phyloP scores from a whole-genome alignment of 2,329 filamentous ascomycete species.

The Ustilaginoidea virens region DNA sequence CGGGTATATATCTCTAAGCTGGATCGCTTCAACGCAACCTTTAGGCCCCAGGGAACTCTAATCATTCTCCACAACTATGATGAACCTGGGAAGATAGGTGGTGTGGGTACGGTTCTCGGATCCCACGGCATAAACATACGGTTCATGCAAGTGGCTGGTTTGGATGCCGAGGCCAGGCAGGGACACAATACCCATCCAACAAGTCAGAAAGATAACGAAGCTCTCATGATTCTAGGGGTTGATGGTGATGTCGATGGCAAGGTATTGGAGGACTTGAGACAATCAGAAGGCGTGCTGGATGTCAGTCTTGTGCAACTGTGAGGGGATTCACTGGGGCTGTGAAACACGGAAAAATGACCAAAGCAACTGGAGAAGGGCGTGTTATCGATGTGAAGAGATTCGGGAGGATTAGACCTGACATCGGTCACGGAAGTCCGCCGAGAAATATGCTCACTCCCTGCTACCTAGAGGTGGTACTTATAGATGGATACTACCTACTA shows the following conservation, averaged over 20 bases:
- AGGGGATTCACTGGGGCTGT: neutral
- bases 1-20: constrained; percentile 55
- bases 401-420: too few species aligned
- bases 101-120: constrained; percentile 57
- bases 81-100: constrained; percentile 67
- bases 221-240: constrained; percentile 69
- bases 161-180: constrained; percentile 19
- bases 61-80: constrained; percentile 75
- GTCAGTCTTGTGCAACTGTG: constrained; percentile 35
- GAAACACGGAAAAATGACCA: too few species aligned
- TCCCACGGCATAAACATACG: constrained; percentile 60
- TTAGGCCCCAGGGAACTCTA: constrained; percentile 57
- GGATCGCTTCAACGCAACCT: constrained; percentile 58
- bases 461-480: too few species aligned
- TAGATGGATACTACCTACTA: too few species aligned
- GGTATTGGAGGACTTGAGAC: constrained; percentile 31
- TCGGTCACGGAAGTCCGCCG: too few species aligned
- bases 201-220: constrained; percentile 38
- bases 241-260: constrained; percentile 47
- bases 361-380: too few species aligned
- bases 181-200: constrained; percentile 9
- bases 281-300: constrained; percentile 36
- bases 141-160: constrained; percentile 58
- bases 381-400: too few species aligned
- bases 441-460: too few species aligned